Percentiles rank a stretch among this genome's conserved stretches.
These are phyloP conservation scores for Pisolithus microcarpus DNA, from an alignment of 768 basidiomycete species.

Conservation along the genomic window DNA sequence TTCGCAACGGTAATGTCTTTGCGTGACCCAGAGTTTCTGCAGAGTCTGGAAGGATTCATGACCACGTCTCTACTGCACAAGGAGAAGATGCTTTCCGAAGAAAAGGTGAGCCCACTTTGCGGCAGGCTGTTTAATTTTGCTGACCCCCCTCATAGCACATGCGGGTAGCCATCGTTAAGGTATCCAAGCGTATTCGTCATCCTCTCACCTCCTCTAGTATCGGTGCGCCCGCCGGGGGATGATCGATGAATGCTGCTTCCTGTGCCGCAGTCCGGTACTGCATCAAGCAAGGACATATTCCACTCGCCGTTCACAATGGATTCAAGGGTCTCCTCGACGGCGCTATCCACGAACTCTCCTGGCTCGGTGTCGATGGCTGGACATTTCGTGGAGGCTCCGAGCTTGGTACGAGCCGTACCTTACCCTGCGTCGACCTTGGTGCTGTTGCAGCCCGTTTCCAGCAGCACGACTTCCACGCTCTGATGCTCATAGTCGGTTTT, in stretches of 20 bases:
- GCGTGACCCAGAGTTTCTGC: constrained; percentile 86
- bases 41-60: constrained; percentile 80
- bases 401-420: constrained; percentile 88
- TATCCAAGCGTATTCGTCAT: not conserved
- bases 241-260: constrained; percentile 99
- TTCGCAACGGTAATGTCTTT: constrained; percentile 83
- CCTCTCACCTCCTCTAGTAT: constrained; percentile 43
- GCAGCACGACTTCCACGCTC: constrained; percentile 64
- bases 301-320: constrained; percentile 91
- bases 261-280: constrained; percentile 93
- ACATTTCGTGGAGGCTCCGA: constrained; percentile 94
- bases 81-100: constrained; percentile 43
- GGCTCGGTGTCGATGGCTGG: constrained; percentile 98
- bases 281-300: constrained; percentile 82
- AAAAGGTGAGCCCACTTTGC: constrained; percentile 29
- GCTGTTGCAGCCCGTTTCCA: constrained; percentile 89
- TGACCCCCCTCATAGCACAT: constrained; percentile 45
- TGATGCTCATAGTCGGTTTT: constrained; percentile 93
- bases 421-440: constrained; percentile 84
- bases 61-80: constrained; percentile 60
- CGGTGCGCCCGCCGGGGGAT: constrained; percentile 94
- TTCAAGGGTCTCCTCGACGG: constrained; percentile 93
- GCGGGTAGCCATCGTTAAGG: constrained; percentile 60
- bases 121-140: not conserved
- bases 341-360: constrained; percentile 76